Conservation (phyloP, 345 rosid genomes). For the Acer campestre region DNA sequence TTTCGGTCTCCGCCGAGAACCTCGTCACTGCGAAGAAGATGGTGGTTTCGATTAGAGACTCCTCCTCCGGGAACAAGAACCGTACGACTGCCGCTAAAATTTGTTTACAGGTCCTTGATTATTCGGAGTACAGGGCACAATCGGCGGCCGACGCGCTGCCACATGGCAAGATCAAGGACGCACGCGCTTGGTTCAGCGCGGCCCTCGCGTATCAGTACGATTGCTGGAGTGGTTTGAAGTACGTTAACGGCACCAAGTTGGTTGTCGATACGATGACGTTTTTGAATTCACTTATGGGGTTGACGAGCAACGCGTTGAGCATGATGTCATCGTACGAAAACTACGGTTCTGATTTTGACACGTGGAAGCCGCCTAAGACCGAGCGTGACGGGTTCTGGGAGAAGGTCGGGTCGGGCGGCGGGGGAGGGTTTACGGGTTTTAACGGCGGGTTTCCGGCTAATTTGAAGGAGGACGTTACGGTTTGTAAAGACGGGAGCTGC, state of each 20-base stretch:
- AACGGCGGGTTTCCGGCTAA: constrained; percentile 46
- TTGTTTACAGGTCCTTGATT: constrained; percentile 57
- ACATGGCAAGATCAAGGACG: constrained; percentile 59
- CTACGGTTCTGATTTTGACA: constrained; percentile 42
- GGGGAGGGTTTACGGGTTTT: constrained; percentile 9
- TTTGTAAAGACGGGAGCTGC: constrained; percentile 54
- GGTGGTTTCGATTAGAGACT: constrained; percentile 53
- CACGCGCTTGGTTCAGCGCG: constrained; percentile 82
- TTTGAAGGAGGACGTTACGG: constrained; percentile 61
- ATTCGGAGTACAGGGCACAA: constrained; percentile 53
- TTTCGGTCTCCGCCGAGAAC: constrained; percentile 52
- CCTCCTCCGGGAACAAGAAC: constrained; percentile 57
- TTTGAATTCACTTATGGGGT: constrained; percentile 40
- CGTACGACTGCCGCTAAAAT: constrained; percentile 59
- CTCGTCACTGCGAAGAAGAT: constrained; percentile 59
- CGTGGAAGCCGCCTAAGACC: constrained; percentile 70
- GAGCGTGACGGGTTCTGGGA: constrained; percentile 84
- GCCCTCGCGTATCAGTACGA: constrained; percentile 75
- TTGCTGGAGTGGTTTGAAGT: constrained; percentile 70
- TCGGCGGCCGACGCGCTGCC: constrained; percentile 45
- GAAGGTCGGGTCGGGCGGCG: constrained; percentile 28
- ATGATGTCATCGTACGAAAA: constrained; percentile 68
- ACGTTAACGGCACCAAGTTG: constrained; percentile 61
- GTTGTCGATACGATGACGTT: constrained; percentile 65
- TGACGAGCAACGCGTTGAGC: constrained; percentile 73